Evolutionary conservation across 176 grass and related monocot species (phyloP), one percentile per base, ranked within the genome.

Genomic region (Secale cereale): DNA sequence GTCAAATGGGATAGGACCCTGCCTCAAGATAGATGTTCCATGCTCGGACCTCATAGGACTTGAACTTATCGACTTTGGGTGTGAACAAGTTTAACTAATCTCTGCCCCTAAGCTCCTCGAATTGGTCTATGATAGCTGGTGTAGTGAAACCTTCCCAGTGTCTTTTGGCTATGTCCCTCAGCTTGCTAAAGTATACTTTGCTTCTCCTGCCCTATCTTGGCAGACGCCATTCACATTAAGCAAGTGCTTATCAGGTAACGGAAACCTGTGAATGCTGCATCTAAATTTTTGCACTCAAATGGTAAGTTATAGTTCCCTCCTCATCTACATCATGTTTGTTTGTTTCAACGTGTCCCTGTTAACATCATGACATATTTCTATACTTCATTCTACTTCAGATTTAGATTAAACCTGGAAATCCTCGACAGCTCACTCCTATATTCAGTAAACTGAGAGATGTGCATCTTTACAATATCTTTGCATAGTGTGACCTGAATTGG

Each of bases 371-470:
- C 16, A 17, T 65, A 29, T 65, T 65, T 65, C 3, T 17, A 3
- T 65, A 5, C 59, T 62, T 62, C 1, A 11, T 62, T 27, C 59
- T 62, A 10, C 28, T 65, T 6, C 63, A 31, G 63, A 65, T 31
- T 65, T 83, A 68, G 81, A 61, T 83, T 3, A 1, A 61, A 43
- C 69, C 69, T 1, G 56, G 63, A 43, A 26, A 54, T 36, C 54
- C 69, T 14, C 56, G 30, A 59, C 32, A 32, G 0, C 35, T 74
- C 10, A 43, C 33, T 10, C 68, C 5, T 30, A 10, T 30, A 61
- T 43, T 83, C 52, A 41, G 8, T 20, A 14, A 73, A 8, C 68
- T 82, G 50, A 82, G 67, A 73, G 67, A 73, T 40, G 67, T 30
- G 0, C 28, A 82, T 82, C 67, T 82, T 8, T 43, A 61, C 35